Conservation (phyloP, 768 basidiomycete genomes). For the Boletus insuetus region DNA sequence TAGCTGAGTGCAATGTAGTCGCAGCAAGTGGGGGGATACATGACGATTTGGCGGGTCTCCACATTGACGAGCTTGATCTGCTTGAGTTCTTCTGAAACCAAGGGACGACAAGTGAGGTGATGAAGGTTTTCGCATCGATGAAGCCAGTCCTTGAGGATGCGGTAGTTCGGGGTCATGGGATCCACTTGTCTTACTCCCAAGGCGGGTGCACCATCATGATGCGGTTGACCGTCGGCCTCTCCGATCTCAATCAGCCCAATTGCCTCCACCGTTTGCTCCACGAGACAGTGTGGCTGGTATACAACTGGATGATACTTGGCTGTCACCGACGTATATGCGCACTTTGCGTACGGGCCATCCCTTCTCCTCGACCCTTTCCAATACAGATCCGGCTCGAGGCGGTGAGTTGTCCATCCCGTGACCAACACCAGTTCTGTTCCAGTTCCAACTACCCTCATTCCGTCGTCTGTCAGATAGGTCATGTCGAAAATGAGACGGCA, state of each 20-base stretch:
- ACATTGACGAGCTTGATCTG: slow-evolving; percentile 10
- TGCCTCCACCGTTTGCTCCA: slow-evolving; percentile 3
- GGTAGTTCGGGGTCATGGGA: background rate
- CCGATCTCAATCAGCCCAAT: background rate
- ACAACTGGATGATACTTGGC: rapidly evolving
- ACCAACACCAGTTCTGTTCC: background rate
- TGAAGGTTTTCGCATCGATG: slow-evolving; percentile 6
- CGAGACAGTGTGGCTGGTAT: background rate
- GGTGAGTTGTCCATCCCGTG: background rate
- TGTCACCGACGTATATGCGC: slow-evolving; percentile 3
- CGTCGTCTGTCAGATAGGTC: slow-evolving; percentile 1
- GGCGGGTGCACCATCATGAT: background rate
- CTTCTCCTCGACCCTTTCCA: background rate
- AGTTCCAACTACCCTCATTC: background rate
- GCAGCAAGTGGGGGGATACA: slow-evolving; percentile 2
- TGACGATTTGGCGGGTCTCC: slow-evolving; percentile 4
- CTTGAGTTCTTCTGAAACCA: slow-evolving; percentile 1
- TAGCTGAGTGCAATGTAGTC: slow-evolving; percentile 17
- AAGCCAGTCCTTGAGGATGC: slow-evolving; percentile 7
- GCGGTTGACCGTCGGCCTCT: background rate
- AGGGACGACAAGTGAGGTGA: slow-evolving; percentile 2
- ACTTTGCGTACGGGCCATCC: slow-evolving; percentile 7
- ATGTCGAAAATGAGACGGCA: slow-evolving; percentile 14
- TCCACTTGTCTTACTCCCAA: slow-evolving; percentile 10
- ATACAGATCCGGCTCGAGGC: background rate